phyloP scores from a whole-genome alignment of 2,329 filamentous ascomycete genomes.

The Cordyceps militaris region DNA sequence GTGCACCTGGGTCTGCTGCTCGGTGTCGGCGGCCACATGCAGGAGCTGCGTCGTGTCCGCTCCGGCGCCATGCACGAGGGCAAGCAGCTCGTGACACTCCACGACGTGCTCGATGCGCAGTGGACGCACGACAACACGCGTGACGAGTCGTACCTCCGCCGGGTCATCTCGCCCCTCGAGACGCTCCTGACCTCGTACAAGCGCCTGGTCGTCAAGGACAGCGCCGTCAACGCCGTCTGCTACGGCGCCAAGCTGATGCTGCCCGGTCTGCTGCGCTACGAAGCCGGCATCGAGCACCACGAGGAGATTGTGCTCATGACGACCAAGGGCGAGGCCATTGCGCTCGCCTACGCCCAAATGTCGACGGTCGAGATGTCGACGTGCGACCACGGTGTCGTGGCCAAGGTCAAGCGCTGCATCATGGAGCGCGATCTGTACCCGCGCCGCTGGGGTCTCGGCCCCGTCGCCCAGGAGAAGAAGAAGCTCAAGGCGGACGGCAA shows the following conservation, averaged over 20 bases:
- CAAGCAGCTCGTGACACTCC: conserved; percentile 82
- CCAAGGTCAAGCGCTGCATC: conserved; percentile 98
- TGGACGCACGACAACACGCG: conserved; percentile 94
- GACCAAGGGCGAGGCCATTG: conserved; percentile 97
- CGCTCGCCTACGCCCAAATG: conserved; percentile 94
- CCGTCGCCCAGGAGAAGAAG: conserved; percentile 95
- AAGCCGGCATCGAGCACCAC: conserved; percentile 83
- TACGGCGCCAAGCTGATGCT: conserved; percentile 99
- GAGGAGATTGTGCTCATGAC: conserved; percentile 98
- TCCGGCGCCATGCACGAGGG: conserved; percentile 93
- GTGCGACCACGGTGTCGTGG: conserved; percentile 95
- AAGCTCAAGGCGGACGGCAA: conserved; percentile 98
- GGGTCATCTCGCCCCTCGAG: conserved; percentile 88
- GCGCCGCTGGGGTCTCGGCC: conserved; percentile 90
- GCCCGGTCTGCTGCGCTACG: conserved; percentile 87
- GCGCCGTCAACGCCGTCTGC: conserved; percentile 84
- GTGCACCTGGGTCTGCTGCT: conserved; percentile 75
- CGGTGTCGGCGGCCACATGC: conserved; percentile 93
- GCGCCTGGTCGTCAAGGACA: conserved; percentile 89
- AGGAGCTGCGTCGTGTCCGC: conserved; percentile 89
- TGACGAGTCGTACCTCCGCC: conserved; percentile 86
- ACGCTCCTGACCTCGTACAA: conserved; percentile 89
- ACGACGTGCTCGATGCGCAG: conserved; percentile 83
- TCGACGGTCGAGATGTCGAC: conserved; percentile 94
- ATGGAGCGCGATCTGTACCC: conserved; percentile 99